Evolutionary conservation across 2,329 filamentous ascomycete genomes (phyloP), one percentile per base, ranked within the genome.

Genomic region (Calonectria montana): DNA sequence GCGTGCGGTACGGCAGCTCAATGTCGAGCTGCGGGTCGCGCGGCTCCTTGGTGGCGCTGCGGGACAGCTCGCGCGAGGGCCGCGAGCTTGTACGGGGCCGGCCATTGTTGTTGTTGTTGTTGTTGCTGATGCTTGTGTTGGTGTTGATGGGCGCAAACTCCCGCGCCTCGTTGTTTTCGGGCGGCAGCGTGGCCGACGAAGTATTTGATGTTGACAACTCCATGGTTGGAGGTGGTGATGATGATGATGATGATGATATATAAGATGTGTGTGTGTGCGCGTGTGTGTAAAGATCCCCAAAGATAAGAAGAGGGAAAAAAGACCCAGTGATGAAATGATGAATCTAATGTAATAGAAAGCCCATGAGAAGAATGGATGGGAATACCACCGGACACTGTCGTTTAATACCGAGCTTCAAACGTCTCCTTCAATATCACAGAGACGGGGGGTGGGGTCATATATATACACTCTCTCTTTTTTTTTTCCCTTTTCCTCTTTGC

Each of bases 1-100:
- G 85, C 18, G 90, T 92, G 74, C 92, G 90, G 78, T 91, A 91
- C 2, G 93, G 93, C 0, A 94, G 87, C 77, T 93, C 87, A 62
- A 88, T 78, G 76, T 89, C 88, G 61, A 86, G 78, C 29, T 83
- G 76, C 9, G 85, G 84, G 72, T 87, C 84, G 50, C 79, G 78
- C 13, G 74, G 61, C 69, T 85, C 84, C 70, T 86, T 86, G 9
- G 74, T 67, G 69, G 85, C 83, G 67, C 85, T 86, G 9, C 41
- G 79, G 9, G 76, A 74, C 16, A 66, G 45, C 35, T 75, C 70
- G n/a, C 35, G 39, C 25, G 71, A 69, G 39, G 67, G 53, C 37
- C 71, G 59, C 13, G 69, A 71, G 31, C 70, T 68, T 39, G 79
- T 79, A 27, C 78, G 72, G 16, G 80, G 80, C 39, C 74, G 70